Percentiles rank a stretch among this genome's conserved stretches.
Conservation (phyloP, 2,329 filamentous ascomycete genomes). For the Colletotrichum phormii region DNA sequence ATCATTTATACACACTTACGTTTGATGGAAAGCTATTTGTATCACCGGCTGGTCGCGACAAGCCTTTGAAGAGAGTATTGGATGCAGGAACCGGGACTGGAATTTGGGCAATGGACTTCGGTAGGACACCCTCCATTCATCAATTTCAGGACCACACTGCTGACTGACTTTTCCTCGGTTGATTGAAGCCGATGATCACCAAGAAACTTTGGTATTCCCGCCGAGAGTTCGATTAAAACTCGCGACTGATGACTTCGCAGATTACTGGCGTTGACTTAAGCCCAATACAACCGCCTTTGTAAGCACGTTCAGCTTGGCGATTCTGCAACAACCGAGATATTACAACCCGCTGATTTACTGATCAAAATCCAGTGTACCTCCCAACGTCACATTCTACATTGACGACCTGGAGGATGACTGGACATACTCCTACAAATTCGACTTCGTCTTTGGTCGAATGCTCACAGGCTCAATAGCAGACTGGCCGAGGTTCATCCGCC, state of each 20-base stretch:
- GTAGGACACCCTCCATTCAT: constrained; percentile 20
- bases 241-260: constrained; percentile 14
- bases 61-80: constrained; percentile 44
- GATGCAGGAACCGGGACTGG: constrained; percentile 64
- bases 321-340: not conserved
- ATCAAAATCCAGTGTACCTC: constrained; percentile 53
- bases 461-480: constrained; percentile 50
- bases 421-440: constrained; percentile 52
- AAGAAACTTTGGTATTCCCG: constrained; percentile 42
- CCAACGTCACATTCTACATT: constrained; percentile 61
- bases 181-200: constrained; percentile 42
- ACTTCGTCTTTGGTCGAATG: constrained; percentile 55
- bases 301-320: constrained; percentile 1
- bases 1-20: constrained; percentile 42
- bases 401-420: constrained; percentile 57
- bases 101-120: constrained; percentile 59
- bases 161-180: not conserved
- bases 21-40: constrained; percentile 41
- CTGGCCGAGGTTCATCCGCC: constrained; percentile 50
- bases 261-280: constrained; percentile 56
- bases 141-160: too few species aligned
- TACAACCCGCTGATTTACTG: not conserved
- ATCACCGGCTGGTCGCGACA: constrained; percentile 34
- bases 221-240: too few species aligned
- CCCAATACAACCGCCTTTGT: constrained; percentile 54